Conservation (phyloP, 2,329 filamentous ascomycete genomes). For the Paecilomyces niveus region DNA sequence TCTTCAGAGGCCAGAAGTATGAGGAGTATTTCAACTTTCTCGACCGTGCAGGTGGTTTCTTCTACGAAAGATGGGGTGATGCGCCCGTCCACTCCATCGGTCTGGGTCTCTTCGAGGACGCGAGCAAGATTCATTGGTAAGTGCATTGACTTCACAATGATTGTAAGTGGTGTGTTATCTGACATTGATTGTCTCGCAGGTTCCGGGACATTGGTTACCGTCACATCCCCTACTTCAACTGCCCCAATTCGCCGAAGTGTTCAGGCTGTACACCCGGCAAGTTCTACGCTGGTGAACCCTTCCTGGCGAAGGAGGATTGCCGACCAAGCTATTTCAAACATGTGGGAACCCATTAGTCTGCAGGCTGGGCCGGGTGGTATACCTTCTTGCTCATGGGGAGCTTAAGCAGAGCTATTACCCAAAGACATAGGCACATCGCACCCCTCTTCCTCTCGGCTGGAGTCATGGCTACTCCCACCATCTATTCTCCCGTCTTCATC, state of each 20-base stretch:
- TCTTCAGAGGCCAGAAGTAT: constrained; percentile 85
- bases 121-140: constrained; percentile 85
- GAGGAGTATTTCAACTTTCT: constrained; percentile 95
- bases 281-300: constrained; percentile 82
- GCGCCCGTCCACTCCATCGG: constrained; percentile 95
- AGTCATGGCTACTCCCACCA: background rate
- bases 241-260: constrained; percentile 92
- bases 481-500: background rate
- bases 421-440: background rate
- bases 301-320: constrained; percentile 85
- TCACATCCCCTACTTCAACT: constrained; percentile 98
- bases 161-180: background rate
- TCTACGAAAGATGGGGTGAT: constrained; percentile 98
- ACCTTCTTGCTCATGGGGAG: constrained; percentile 7
- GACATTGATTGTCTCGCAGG: constrained; percentile 44
- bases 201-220: constrained; percentile 99
- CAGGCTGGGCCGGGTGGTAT: background rate
- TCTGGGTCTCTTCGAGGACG: constrained; percentile 84
- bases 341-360: constrained; percentile 64
- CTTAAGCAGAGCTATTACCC: background rate
- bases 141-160: constrained; percentile 22
- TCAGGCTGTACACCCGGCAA: constrained; percentile 77
- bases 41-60: constrained; percentile 91
- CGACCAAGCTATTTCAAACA: constrained; percentile 96
- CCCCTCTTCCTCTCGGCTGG: background rate